Evolutionary conservation across 2,329 filamentous ascomycete genomes (phyloP).

Genomic region (Pestalotiopsis sp.): DNA sequence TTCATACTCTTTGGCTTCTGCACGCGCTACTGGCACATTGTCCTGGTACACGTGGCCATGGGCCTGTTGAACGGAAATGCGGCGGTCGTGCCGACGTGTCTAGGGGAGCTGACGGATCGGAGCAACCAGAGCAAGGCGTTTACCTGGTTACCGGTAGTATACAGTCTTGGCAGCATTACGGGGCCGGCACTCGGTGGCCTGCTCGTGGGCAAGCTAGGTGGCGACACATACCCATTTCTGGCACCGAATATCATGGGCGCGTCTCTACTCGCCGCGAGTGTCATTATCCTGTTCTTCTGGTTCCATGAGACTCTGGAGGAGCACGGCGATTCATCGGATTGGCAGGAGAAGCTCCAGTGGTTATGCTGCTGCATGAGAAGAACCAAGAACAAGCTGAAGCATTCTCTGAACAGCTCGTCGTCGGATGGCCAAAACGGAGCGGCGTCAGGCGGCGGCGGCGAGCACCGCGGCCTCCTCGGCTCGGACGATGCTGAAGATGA

Average conservation of each 20-base stretch:
- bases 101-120: conserved; percentile 93
- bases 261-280: conserved; percentile 69
- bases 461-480: conserved; percentile 25
- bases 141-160: conserved; percentile 93
- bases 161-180: conserved; percentile 90
- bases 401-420: conserved; percentile 27
- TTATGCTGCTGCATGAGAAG: conserved; percentile 26
- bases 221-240: conserved; percentile 76
- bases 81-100: conserved; percentile 87
- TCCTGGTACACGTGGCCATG: conserved; percentile 87
- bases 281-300: conserved; percentile 75
- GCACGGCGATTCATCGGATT: conserved; percentile 27
- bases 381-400: conserved; percentile 20
- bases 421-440: conserved; percentile 20
- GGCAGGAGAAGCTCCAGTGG: conserved; percentile 35
- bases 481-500: conserved; percentile 39
- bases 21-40: conserved; percentile 77
- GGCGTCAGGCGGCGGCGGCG: conserved; percentile 25
- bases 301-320: conserved; percentile 83
- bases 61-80: conserved; percentile 94
- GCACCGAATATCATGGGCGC: conserved; percentile 82
- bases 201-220: conserved; percentile 66
- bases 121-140: conserved; percentile 94
- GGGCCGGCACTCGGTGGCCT: conserved; percentile 90
- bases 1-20: conserved; percentile 90